Base-by-base conservation (phyloP, 192 early-diverging fungal genomes). In the Phycomyces nitens region DNA sequence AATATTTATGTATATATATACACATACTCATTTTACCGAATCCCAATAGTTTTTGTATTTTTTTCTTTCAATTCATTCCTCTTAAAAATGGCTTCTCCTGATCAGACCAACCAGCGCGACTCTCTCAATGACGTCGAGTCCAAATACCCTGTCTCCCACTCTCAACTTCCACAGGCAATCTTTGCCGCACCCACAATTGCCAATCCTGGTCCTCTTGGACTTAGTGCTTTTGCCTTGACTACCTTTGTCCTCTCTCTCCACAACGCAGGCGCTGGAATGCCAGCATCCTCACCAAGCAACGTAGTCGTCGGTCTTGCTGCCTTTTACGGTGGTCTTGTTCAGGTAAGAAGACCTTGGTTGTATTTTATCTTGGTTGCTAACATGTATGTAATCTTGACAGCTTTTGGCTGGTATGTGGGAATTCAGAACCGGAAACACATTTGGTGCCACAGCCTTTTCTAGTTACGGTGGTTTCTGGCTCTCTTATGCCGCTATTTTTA, bases 341-440 rank as follows among this genome's bases (percentile, higher is more conserved):
- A 93, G 77, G 72, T 69, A 69, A 58, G n/a, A n/a, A n/a, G n/a
- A n/a, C n/a, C n/a, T n/a, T n/a, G n/a, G n/a, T n/a, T n/a, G n/a
- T n/a, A n/a, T n/a, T n/a, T n/a, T n/a, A n/a, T n/a, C n/a, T n/a
- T n/a, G n/a, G n/a, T n/a, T n/a, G n/a, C n/a, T n/a, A n/a, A n/a
- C n/a, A n/a, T n/a, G n/a, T n/a, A n/a, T n/a, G n/a, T n/a, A n/a
- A n/a, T n/a, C n/a, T 20, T 40, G 16, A 43, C 60, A 69, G 73
- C 66, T 92, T 34, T 71, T 88, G 12, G 90, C 89, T 56, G 91
- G 90, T 55, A 90, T 92, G 89, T 91, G 88, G 90, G 89, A 92
- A 79, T 91, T 90, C 71, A 79, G 80, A 38, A 70, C 74, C 4
- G 84, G 87, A 55, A 92, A 93, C 67, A 91, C 88, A 10, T 92